phyloP scores from a whole-genome alignment of 73 alveolate genomes.

The Tetrahymena malaccensis region DNA sequence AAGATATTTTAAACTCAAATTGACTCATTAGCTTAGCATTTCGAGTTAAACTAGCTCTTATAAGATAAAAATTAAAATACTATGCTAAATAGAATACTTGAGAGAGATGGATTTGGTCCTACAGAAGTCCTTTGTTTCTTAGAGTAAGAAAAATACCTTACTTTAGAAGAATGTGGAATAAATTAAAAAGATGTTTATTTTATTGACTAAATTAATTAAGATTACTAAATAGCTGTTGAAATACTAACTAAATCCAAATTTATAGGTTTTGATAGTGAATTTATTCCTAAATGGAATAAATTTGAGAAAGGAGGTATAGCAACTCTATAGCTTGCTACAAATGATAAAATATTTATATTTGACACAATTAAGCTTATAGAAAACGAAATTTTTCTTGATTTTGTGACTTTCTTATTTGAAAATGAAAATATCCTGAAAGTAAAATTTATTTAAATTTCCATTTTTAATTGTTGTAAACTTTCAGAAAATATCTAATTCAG shows the following conservation, averaged over 20 bases:
- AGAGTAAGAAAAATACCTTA: not conserved
- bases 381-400: not conserved
- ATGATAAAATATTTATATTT: not conserved
- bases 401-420: not conserved
- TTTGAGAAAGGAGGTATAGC: not conserved
- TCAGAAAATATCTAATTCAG: too few species aligned
- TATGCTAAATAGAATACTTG: not conserved
- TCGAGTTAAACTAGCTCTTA: not conserved
- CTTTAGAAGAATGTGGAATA: not conserved
- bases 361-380: not conserved
- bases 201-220: not conserved
- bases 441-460: not conserved
- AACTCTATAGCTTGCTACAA: not conserved
- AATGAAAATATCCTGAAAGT: not conserved
- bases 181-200: not conserved
- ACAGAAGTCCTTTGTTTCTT: not conserved
- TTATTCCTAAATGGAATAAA: not conserved
- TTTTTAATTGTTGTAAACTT: not conserved
- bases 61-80: not conserved
- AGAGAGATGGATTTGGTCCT: not conserved
- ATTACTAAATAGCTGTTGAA: not conserved
- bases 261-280: not conserved
- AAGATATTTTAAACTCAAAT: not conserved
- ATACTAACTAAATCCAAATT: not conserved
- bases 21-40: not conserved